Conservation (phyloP, 164 flowering plant genomes). For the Pachysandra terminalis region DNA sequence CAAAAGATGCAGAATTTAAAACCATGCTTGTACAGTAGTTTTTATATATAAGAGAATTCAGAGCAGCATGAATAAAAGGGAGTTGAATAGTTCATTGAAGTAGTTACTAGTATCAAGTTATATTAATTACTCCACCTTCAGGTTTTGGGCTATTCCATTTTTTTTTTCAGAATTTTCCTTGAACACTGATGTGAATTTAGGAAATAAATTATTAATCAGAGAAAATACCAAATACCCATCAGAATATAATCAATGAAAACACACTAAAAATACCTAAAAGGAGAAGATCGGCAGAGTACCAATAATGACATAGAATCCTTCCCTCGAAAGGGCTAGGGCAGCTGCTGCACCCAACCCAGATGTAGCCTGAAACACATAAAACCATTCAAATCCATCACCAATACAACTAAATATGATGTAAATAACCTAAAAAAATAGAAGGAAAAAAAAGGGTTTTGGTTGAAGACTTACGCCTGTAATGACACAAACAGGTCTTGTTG, state of each 20-base stretch:
- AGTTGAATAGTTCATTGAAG: no score
- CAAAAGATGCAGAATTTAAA: no score
- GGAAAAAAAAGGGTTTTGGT: neutral
- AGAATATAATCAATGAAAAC: neutral
- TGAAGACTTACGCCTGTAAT: slow-evolving; percentile 71
- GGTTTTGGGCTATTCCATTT: no score
- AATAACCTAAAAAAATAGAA: neutral
- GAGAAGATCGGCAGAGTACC: slow-evolving; percentile 33
- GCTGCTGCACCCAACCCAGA: slow-evolving; percentile 91
- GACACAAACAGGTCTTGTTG: slow-evolving; percentile 54
- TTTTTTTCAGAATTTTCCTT: no score
- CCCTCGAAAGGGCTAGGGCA: slow-evolving; percentile 57
- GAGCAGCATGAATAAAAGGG: no score
- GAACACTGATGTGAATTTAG: no score
- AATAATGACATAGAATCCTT: slow-evolving; percentile 75
- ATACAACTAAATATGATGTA: slow-evolving; percentile 1
- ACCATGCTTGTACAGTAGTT: no score
- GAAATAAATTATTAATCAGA: no score
- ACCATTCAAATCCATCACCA: slow-evolving; percentile 1
- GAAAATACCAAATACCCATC: neutral
- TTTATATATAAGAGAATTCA: no score
- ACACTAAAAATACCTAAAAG: neutral
- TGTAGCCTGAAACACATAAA: slow-evolving; percentile 52
- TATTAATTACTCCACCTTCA: no score
- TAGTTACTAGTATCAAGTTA: no score